phyloP scores from a whole-genome alignment of 306 rosid genomes.

The Dalbergia cultrata region DNA sequence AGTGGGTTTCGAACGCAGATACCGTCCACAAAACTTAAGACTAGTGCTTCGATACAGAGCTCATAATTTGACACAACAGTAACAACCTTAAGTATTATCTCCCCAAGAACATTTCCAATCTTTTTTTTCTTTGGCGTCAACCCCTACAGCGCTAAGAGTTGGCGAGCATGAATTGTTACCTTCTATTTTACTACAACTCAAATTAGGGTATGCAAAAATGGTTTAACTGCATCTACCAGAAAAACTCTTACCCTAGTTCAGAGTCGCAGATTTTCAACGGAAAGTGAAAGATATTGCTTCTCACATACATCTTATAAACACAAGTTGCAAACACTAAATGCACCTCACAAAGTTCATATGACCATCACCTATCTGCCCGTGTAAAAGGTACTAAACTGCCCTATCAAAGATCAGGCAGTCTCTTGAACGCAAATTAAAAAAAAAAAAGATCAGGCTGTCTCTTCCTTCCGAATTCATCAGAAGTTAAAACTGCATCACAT shows the following conservation, averaged over 20 bases:
- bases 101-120: background rate
- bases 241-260: background rate
- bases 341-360: background rate
- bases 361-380: slow-evolving; percentile 29
- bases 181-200: background rate
- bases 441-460: background rate
- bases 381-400: background rate
- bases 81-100: background rate
- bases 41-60: background rate
- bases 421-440: background rate
- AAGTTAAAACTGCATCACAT: slow-evolving; percentile 25
- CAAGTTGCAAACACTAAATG: slow-evolving; percentile 17
- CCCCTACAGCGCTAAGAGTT: background rate
- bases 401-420: background rate
- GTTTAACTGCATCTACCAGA: background rate
- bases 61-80: background rate
- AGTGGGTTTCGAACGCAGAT: background rate
- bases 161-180: background rate
- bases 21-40: background rate
- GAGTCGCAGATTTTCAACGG: background rate
- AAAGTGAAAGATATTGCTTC: background rate
- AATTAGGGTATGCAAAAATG: background rate
- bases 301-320: background rate
- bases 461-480: slow-evolving; percentile 20
- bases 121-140: no score